phyloP scores from a whole-genome alignment of 148 eudicot species.

The Cornus suecica region DNA sequence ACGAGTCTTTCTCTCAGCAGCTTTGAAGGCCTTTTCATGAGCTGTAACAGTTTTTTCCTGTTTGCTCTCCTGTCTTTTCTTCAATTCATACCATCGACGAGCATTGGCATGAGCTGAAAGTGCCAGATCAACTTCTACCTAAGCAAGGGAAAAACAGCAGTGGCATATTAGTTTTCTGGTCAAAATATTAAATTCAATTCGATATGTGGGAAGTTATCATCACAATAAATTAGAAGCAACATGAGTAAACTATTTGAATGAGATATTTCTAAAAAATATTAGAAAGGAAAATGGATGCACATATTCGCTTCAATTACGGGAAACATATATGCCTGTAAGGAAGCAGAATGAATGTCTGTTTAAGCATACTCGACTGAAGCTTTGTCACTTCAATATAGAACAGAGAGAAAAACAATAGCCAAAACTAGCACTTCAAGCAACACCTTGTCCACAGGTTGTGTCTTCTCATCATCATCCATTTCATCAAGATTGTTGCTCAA shows the following conservation, averaged over 20 bases:
- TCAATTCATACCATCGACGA: constrained; percentile 93
- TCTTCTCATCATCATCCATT: constrained; percentile 98
- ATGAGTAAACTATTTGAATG: neutral
- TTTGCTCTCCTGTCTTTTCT: constrained; percentile 94
- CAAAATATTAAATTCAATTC: neutral
- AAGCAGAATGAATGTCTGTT: neutral
- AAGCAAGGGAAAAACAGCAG: constrained; percentile 8
- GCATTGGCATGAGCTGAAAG: constrained; percentile 98
- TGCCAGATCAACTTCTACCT: constrained; percentile 95
- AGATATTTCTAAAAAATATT: neutral
- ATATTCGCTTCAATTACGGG: neutral
- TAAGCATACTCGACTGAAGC: neutral
- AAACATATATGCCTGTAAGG: neutral
- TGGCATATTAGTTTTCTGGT: neutral
- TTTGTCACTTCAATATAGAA: neutral
- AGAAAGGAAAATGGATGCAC: neutral
- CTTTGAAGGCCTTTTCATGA: constrained; percentile 98
- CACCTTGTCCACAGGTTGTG: constrained; percentile 95
- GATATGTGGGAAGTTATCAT: neutral
- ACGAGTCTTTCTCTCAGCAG: constrained; percentile 94
- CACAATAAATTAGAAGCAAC: neutral
- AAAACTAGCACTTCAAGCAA: constrained; percentile 6
- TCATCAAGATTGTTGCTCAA: constrained; percentile 98
- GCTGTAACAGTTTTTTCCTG: constrained; percentile 94
- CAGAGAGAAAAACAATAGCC: neutral